Evolutionary conservation across 768 basidiomycete species (phyloP).

Genomic region (Mycena vulgaris): DNA sequence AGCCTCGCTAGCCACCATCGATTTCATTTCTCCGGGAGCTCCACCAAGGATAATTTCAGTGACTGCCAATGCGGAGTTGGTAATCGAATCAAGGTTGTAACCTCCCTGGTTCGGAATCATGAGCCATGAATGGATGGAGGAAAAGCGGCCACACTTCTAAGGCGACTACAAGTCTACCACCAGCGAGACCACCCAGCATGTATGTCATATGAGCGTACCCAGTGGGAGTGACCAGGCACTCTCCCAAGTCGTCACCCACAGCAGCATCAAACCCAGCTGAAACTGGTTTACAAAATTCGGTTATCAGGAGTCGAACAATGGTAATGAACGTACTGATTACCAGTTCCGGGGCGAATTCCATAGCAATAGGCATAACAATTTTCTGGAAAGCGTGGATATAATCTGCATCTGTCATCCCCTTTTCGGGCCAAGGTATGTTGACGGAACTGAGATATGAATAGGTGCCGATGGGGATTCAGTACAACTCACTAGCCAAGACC

Average conservation of each 20-base stretch:
- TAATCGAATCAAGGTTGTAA: constrained; percentile 93
- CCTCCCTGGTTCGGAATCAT: constrained; percentile 78
- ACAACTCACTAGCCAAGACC: constrained; percentile 88
- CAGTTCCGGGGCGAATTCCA: constrained; percentile 96
- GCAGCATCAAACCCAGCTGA: constrained; percentile 99
- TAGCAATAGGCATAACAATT: constrained; percentile 96
- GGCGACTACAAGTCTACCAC: constrained; percentile 91
- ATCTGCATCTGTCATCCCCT: constrained; percentile 94
- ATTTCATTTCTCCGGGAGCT: constrained; percentile 80
- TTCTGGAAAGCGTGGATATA: constrained; percentile 97
- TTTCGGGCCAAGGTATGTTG: constrained; percentile 94
- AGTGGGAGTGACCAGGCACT: constrained; percentile 90
- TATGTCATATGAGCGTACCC: constrained; percentile 99
- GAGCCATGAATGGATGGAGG: constrained; percentile 4
- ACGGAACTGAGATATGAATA: constrained; percentile 75
- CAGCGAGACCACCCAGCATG: constrained; percentile 91
- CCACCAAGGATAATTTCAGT: constrained; percentile 92
- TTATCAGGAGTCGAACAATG: not conserved
- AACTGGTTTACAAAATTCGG: constrained; percentile 64
- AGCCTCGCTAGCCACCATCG: constrained; percentile 81
- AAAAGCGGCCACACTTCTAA: constrained; percentile 79
- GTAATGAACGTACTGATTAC: constrained; percentile 80
- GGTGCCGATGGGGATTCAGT: not conserved
- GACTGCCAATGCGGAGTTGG: constrained; percentile 90
- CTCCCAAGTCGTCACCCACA: constrained; percentile 91